Evolutionary conservation across 371 early-diverging fungal genomes (phyloP), one percentile per base, ranked within the genome.

Genomic region (Dinochytrium kinnereticum): DNA sequence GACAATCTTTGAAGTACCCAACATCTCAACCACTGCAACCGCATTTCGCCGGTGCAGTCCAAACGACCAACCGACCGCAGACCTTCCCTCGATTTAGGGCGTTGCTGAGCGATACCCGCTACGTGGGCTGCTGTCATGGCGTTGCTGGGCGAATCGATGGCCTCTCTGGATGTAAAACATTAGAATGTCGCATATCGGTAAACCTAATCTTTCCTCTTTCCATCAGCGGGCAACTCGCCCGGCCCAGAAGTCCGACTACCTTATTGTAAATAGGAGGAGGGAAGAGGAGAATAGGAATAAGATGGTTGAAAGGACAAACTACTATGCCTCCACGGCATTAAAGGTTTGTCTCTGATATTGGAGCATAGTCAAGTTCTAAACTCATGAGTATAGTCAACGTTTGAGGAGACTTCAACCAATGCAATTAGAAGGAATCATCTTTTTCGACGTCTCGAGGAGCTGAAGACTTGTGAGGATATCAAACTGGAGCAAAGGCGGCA

Each of bases 261-360:
- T 85, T n/a, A 82, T 85, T 30, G 69, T 73, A n/a, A 80, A 77
- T 67, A 77, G 85, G 37, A 70, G 85, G 2, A 66, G 78, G 36
- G 79, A 82, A 34, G 85, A 85, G 55, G 81, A 71, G 65, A 65
- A 57, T 40, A 73, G 85, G 21, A 73, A 69, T 36, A 38, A 59
- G 51, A 76, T 78, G 76, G 2, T 28, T 28, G 79, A 85, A 26
- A 51, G 51, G 39, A 82, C 76, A 3, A 64, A 79, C 2, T 83
- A 85, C 72, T 85, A 85, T 67, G 76, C 72, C 1, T 59, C 64
- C 10, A 79, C 82, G 15, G 55, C 70, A 17, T 59, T 74, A 28
- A 71, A 78, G 72, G 82, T 81, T 13, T 26, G 26, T 53, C 5
- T n/a, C 26, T 26, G 7, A 13, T 53, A n/a, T 53, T 44, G 44